Conservation (phyloP, 495 filamentous ascomycete species). For the Oleoguttula mirabilis region DNA sequence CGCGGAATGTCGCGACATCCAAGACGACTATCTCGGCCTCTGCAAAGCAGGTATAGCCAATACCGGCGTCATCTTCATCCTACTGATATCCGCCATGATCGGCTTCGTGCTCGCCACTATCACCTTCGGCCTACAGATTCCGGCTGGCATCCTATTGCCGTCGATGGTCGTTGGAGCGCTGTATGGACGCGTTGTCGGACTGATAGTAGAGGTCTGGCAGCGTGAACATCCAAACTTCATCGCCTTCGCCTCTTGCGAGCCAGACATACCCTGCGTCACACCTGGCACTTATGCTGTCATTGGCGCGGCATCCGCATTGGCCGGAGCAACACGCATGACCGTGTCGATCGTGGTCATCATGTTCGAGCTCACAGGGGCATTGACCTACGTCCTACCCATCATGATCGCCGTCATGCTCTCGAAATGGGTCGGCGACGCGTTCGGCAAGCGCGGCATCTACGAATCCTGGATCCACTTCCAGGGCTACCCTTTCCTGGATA, state of each 20-base stretch:
- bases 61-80: constrained; percentile 61
- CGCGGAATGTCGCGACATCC: constrained; percentile 67
- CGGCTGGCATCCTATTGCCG: constrained; percentile 89
- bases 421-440: constrained; percentile 97
- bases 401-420: constrained; percentile 99
- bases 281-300: constrained; percentile 95
- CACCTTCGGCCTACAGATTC: constrained; percentile 94
- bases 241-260: constrained; percentile 68
- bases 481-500: constrained; percentile 92
- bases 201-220: constrained; percentile 83
- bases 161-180: constrained; percentile 96
- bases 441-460: constrained; percentile 89
- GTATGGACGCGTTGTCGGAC: constrained; percentile 81
- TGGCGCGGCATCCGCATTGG: constrained; percentile 87
- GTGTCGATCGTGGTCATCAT: constrained; percentile 96
- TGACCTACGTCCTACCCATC: constrained; percentile 94
- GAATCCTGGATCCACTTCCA: constrained; percentile 96
- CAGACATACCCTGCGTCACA: constrained; percentile 81
- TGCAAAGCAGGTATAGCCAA: constrained; percentile 66
- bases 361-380: constrained; percentile 93
- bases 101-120: constrained; percentile 77
- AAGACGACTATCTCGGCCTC: constrained; percentile 74
- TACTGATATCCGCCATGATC: constrained; percentile 66
- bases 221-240: constrained; percentile 61
- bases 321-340: constrained; percentile 96